phyloP scores from a whole-genome alignment of 768 basidiomycete genomes.

The Lyophyllum shimeji region DNA sequence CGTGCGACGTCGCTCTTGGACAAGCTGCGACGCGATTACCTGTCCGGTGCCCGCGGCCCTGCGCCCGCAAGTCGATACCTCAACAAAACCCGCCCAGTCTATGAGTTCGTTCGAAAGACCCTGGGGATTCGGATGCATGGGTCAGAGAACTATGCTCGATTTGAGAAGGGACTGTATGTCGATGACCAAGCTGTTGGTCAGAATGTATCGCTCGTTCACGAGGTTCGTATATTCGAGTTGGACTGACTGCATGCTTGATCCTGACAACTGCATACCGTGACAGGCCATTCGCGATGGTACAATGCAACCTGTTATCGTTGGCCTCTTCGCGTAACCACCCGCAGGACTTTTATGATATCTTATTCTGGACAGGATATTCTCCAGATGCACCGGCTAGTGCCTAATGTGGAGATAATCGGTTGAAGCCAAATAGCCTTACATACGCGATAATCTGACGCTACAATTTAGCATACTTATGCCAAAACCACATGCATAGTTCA shows the following conservation, averaged over 20 bases:
- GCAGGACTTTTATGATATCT: neutral
- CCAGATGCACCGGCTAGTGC: neutral
- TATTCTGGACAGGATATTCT: neutral
- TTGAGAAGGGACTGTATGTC: conserved; percentile 61
- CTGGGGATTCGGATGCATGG: conserved; percentile 84
- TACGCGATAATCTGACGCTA: neutral
- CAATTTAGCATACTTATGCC: neutral
- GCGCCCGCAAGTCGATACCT: conserved; percentile 71
- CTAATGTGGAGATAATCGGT: neutral
- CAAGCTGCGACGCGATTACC: conserved; percentile 51
- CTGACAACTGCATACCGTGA: neutral
- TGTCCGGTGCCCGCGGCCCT: conserved; percentile 55
- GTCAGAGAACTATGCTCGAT: conserved; percentile 62
- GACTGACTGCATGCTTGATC: neutral
- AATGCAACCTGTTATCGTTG: conserved; percentile 43
- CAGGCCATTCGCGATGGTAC: conserved; percentile 56
- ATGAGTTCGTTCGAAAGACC: conserved; percentile 71
- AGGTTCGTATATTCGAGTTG: conserved; percentile 43
- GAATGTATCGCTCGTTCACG: conserved; percentile 73
- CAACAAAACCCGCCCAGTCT: conserved; percentile 67
- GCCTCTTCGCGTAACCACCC: conserved; percentile 27
- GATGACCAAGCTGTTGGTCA: conserved; percentile 71
- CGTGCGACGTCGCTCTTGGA: conserved; percentile 47
- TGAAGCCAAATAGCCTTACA: neutral
- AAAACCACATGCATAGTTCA: neutral